These are phyloP conservation scores for Metschnikowia borealis DNA, from an alignment of 805 yeast species.

Conservation along the genomic window DNA sequence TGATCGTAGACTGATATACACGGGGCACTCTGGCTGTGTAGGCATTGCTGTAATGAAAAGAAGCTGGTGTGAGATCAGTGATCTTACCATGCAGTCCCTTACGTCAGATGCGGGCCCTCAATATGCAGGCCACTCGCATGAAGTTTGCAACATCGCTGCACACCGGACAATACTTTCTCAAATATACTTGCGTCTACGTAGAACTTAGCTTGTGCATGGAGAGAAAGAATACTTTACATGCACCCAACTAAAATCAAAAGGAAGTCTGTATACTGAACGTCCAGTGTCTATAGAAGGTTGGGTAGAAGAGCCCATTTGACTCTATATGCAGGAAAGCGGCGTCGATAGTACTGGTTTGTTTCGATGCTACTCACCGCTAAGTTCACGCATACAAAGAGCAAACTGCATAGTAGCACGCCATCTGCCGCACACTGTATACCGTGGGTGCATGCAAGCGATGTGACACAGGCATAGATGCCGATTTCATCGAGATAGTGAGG, in stretches of 20 bases:
- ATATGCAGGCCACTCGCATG: no score
- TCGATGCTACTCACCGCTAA: constrained; percentile 55
- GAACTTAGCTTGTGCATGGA: no score
- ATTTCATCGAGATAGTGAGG: constrained; percentile 74
- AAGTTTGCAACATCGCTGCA: not conserved
- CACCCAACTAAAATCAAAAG: no score
- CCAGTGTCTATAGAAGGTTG: not conserved
- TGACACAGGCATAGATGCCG: constrained; percentile 45
- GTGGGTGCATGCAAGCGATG: constrained; percentile 15
- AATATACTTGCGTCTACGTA: no score
- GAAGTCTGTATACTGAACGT: not conserved
- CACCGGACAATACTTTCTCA: no score
- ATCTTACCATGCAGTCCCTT: not conserved
- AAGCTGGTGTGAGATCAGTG: not conserved
- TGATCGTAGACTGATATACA: constrained; percentile 41
- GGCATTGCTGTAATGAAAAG: constrained; percentile 9
- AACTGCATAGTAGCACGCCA: constrained; percentile 22
- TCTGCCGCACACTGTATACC: constrained; percentile 18
- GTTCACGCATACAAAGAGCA: constrained; percentile 40
- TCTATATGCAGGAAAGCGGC: constrained; percentile 25
- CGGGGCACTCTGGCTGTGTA: constrained; percentile 22
- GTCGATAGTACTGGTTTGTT: constrained; percentile 44
- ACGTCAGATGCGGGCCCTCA: not conserved
- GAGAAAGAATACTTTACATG: no score
- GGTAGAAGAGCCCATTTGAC: constrained; percentile 38